These are phyloP conservation scores for Phalaenopsis aphrodite DNA, from an alignment of 106 monocot species.

Conservation along the genomic window DNA sequence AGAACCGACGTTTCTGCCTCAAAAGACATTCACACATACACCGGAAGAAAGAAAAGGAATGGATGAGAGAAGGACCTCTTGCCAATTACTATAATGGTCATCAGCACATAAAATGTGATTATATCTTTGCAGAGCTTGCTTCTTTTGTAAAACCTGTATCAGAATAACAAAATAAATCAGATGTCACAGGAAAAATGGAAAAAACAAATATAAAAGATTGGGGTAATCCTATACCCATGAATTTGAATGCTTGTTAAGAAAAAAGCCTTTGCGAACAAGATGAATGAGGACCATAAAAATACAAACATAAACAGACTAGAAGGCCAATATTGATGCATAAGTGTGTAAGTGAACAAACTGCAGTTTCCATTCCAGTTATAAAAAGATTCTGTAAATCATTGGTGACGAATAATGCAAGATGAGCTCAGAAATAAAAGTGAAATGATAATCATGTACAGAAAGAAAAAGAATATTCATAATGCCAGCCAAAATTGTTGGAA, in stretches of 20 bases:
- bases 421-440: background rate
- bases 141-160: slow-evolving; percentile 57
- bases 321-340: background rate
- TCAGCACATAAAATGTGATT: slow-evolving; percentile 65
- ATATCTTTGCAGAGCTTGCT: slow-evolving; percentile 70
- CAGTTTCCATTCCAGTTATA: background rate
- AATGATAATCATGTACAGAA: background rate
- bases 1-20: too few relatives aligned
- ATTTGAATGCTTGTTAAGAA: background rate
- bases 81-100: slow-evolving; percentile 75
- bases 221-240: background rate
- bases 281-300: background rate
- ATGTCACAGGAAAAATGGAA: background rate
- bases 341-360: background rate
- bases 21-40: background rate
- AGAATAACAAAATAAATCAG: background rate
- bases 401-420: background rate
- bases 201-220: background rate
- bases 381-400: background rate
- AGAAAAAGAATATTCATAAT: background rate
- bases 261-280: background rate
- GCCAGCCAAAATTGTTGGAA: background rate
- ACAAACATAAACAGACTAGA: background rate
- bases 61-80: slow-evolving; percentile 46
- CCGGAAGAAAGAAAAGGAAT: background rate